A percentile compares a stretch with the other conserved stretches of the same genome.
phyloP scores from a whole-genome alignment of 2,329 filamentous ascomycete genomes.

The Elsinoe fawcettii region DNA sequence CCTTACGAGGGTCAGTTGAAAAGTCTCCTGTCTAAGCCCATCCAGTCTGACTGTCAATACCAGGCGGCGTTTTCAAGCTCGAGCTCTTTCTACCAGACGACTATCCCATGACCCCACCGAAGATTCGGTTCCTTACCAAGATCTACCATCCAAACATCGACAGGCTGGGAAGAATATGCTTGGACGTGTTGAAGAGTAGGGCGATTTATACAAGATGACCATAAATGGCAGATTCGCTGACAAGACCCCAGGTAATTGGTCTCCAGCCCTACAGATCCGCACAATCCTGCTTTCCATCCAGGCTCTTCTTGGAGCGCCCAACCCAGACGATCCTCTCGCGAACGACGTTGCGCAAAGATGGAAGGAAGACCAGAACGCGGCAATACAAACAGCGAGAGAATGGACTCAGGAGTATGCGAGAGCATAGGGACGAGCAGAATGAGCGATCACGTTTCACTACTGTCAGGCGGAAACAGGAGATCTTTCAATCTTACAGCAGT shows the following conservation, averaged over 20 bases:
- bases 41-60: neutral
- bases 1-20: constrained; percentile 74
- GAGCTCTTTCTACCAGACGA: constrained; percentile 97
- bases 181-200: constrained; percentile 92
- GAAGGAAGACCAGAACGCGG: constrained; percentile 91
- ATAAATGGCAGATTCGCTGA: constrained; percentile 9
- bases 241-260: constrained; percentile 79
- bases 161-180: constrained; percentile 90
- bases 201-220: neutral
- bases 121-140: constrained; percentile 96
- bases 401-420: constrained; percentile 83
- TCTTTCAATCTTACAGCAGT: too few relatives aligned
- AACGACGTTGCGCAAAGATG: constrained; percentile 96
- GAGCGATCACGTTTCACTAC: too few relatives aligned
- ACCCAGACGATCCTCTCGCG: constrained; percentile 95
- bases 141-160: constrained; percentile 99
- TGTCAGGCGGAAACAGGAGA: too few relatives aligned
- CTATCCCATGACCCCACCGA: constrained; percentile 97
- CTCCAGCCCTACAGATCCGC: constrained; percentile 90
- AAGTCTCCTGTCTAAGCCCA: neutral
- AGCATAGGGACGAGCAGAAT: constrained; percentile 26
- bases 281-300: constrained; percentile 99
- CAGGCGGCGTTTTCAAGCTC: constrained; percentile 84
- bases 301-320: constrained; percentile 87
- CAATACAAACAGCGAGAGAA: constrained; percentile 83